Evolutionary conservation across 495 filamentous ascomycete genomes (phyloP), one percentile per base, ranked within the genome.

Genomic region (Margaritispora aquatica): DNA sequence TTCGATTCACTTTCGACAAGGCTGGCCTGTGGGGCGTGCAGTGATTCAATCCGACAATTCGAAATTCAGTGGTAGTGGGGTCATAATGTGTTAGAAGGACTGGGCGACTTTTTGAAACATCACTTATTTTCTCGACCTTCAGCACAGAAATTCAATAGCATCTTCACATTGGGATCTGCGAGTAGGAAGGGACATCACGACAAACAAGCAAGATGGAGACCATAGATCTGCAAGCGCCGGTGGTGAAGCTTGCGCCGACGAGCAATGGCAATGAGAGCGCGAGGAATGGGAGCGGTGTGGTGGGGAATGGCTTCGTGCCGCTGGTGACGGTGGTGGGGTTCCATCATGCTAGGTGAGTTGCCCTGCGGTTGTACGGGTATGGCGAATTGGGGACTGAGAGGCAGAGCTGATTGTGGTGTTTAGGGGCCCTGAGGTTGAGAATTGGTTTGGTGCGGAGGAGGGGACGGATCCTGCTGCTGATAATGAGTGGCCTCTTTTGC

Each of bases 271-370:
- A 26, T 20, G 22, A 41, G n/a, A 56, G 52, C 7, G 44, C 49
- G n/a, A 29, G 59, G 47, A 50, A 50, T 50, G 20, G 47, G 47
- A 23, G n/a, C n/a, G n/a, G 20, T 44, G 38, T 53, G 53, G 53
- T 38, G 34, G 23, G 22, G 51, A 60, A 61, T 56, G 64, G 70
- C 53, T 83, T 82, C 57, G 62, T 71, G 36, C 86, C 87, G 19
- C 71, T 97, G 71, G 89, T 97, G 54, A 85, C 87, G 72, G 88
- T 98, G 60, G 92, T 98, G 62, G 92, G 90, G 72, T 97, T 98
- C 71, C 93, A 98, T 77, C 94, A 98, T 78, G 92, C 92, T 63
- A 84, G 83, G 86, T 88, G 64, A 70, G 77, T 73, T 8, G 2
- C 17, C 38, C 38, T 44, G 4, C 19, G 38, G 7, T 34, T 15